phyloP scores from a whole-genome alignment of 2,329 filamentous ascomycete genomes.

The Colletotrichum sp. region DNA sequence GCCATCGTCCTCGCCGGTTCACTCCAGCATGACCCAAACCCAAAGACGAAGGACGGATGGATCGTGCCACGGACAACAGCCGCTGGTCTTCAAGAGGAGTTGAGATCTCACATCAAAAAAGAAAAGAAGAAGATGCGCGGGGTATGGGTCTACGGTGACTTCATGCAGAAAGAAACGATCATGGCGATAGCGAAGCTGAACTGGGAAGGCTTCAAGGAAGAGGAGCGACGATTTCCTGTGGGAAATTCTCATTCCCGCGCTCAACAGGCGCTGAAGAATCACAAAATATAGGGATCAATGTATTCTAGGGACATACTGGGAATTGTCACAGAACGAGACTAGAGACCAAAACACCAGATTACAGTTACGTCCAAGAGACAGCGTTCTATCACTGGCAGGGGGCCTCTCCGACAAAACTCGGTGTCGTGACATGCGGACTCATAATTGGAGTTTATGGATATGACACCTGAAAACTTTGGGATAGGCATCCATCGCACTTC shows the following conservation, averaged over 20 bases:
- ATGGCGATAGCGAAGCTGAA: conserved; percentile 5
- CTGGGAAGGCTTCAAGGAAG: neutral
- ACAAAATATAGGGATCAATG: no score
- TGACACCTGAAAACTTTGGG: neutral
- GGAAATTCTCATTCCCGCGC: no score
- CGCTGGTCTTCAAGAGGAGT: neutral
- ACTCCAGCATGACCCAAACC: neutral
- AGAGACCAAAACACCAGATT: no score
- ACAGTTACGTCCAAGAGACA: no score
- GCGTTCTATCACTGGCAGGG: no score
- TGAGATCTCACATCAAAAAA: neutral
- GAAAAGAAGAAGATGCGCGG: neutral
- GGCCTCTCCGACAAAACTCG: no score
- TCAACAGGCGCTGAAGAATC: no score
- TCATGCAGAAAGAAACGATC: neutral
- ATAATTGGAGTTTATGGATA: no score
- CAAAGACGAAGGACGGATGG: neutral
- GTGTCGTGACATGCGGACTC: no score
- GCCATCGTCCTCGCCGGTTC: neutral
- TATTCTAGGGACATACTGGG: no score
- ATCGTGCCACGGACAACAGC: neutral
- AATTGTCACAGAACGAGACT: no score
- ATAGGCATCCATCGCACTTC: neutral
- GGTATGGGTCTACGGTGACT: neutral
- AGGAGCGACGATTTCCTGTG: neutral